Base-by-base conservation (phyloP, 306 rosid genomes). In the Hippophae rhamnoides region DNA sequence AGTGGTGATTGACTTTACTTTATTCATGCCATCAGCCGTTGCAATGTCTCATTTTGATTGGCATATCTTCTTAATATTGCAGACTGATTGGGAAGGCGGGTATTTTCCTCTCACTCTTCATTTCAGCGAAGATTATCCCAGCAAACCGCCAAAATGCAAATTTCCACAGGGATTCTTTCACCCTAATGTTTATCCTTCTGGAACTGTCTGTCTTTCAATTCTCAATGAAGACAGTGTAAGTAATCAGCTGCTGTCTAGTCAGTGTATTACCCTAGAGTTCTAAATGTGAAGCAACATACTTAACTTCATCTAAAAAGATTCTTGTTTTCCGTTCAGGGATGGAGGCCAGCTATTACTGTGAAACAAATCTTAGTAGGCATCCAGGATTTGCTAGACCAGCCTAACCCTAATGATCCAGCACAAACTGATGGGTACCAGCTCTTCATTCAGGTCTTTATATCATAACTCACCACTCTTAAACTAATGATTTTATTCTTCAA, bases 11-110 rank as follows among this genome's bases (percentile, higher is more conserved):
- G 38, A 4, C 5, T 31, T 31, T 31, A 31, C 38, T 31, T 31
- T 4, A 31, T 31, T 31, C 38, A 31, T 31, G 38, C 38, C 3
- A 31, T 31, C 38, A 31, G 38, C 38, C 38, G 3, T 31, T 31
- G 12, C 13, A 10, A 12, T 40, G 47, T 13, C n/a, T 65, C 9
- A 27, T 9, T n/a, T 31, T 25, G 47, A 13, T 65, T 10, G 11
- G 41, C 43, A 13, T 26, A 31, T 2, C 14, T 57, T 49, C 5
- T n/a, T 6, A 6, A 10, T 67, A 43, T 47, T 78, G 84, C 86
- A 89, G 97, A 89, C 90, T 57, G 95, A 89, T 73, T 85, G 97
- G 97, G 97, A 89, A 67, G 94, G 90, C 62, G 97, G 97, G 11
- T 79, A 54, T 66, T 89, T 69, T 67, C 97, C 95, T 8, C 74